Evolutionary conservation across 116 monocot species (phyloP).

Genomic region (Phalaenopsis hybrid): DNA sequence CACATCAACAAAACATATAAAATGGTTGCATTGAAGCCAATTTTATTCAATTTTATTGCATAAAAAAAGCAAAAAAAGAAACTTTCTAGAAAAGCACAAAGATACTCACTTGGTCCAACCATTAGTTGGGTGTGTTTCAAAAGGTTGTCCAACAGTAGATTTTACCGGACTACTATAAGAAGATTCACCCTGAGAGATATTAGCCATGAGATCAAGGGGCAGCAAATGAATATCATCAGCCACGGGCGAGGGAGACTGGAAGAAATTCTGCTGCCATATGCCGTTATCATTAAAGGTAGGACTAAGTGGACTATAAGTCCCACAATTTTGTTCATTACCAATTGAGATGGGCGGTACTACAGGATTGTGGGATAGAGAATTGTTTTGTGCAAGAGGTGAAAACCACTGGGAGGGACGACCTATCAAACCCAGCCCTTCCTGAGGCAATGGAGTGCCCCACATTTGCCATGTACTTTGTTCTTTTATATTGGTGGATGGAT

Average conservation of each 20-base stretch:
- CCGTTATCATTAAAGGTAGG: conserved; percentile 24
- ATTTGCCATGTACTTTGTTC: conserved; percentile 70
- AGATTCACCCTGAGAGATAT: conserved; percentile 18
- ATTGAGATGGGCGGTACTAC: conserved; percentile 10
- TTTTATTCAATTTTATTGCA: neutral
- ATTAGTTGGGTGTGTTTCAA: conserved; percentile 24
- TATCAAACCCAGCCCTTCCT: conserved; percentile 50
- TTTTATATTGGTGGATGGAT: conserved; percentile 22
- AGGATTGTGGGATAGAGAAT: conserved; percentile 16
- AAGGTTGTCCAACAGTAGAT: conserved; percentile 23
- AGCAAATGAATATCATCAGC: conserved; percentile 35
- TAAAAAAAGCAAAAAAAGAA: neutral
- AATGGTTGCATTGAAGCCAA: neutral
- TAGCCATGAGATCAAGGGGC: conserved; percentile 38
- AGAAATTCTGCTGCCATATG: conserved; percentile 34
- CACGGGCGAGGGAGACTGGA: conserved; percentile 30
- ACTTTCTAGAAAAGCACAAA: conserved; percentile 1
- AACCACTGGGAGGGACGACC: conserved; percentile 48
- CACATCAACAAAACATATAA: neutral
- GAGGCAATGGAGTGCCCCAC: conserved; percentile 65
- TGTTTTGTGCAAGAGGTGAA: conserved; percentile 34
- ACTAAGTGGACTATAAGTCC: conserved; percentile 28
- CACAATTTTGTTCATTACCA: conserved; percentile 24
- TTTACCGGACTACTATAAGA: conserved; percentile 18
- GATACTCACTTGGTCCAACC: conserved; percentile 46